These are phyloP conservation scores for Penicillium sp. DNA, from an alignment of 2,329 filamentous ascomycete genomes.

Conservation along the genomic window DNA sequence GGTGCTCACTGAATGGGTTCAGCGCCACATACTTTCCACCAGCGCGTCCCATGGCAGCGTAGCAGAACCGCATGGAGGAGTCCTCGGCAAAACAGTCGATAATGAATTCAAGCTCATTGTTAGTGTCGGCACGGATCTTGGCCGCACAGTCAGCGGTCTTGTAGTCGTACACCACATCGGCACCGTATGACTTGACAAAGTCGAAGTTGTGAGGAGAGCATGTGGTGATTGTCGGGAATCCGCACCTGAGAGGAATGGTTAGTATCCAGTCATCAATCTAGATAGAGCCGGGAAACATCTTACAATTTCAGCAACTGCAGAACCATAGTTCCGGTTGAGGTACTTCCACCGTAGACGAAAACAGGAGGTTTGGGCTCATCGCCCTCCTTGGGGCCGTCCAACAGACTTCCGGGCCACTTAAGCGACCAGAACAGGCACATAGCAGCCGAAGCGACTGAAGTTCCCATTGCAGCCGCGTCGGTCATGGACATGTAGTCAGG, in stretches of 20 bases:
- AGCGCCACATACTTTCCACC: conserved; percentile 27
- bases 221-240: conserved; percentile 46
- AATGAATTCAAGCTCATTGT: conserved; percentile 38
- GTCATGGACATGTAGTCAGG: not conserved
- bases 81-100: conserved; percentile 47
- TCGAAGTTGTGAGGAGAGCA: conserved; percentile 47
- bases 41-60: conserved; percentile 36
- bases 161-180: conserved; percentile 51
- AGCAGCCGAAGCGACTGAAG: not conserved
- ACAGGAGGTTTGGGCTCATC: not conserved
- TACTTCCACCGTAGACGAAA: conserved; percentile 3
- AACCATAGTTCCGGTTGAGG: not conserved
- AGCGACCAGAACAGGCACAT: not conserved
- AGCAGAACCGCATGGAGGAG: conserved; percentile 38
- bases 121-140: conserved; percentile 42
- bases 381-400: not conserved
- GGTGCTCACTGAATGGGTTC: not conserved
- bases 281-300: not conserved
- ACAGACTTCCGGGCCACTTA: not conserved
- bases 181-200: conserved; percentile 46
- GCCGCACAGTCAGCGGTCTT: conserved; percentile 32
- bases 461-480: not conserved
- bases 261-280: not conserved
- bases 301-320: conserved; percentile 2
- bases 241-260: conserved; percentile 27